Base-by-base conservation (phyloP, 108 stramenopile genomes). In the Aurantiochytrium sp. region DNA sequence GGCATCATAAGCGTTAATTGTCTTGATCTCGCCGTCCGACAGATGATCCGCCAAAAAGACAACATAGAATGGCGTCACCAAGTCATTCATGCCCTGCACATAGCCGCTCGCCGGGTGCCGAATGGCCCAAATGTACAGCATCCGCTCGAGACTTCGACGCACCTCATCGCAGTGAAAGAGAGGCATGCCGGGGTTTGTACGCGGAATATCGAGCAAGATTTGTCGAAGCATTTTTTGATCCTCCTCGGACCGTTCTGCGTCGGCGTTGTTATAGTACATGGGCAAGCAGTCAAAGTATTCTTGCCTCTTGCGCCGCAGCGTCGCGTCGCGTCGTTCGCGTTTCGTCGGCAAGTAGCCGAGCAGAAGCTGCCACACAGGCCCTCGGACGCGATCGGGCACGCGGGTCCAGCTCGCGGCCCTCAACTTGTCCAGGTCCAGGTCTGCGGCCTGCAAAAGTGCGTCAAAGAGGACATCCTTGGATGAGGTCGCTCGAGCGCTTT, bases 41-140 rank as follows among this genome's bases (percentile, higher is more conserved):
- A 96, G 95, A 76, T 96, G 94, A 35, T 95, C 95, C 2, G 93
- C 92, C 58, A 98, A 91, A 91, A 98, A 97, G 5, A 98, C 98
- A 8, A 94, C 92, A 91, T 97, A 93, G 55, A 99, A 89, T 8
- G 98, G 97, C 42, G 97, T 97, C 6, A 97, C 95, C 88, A 99
- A 89, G 91, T 99, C 99, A 90, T 98, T 98, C 83, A 99, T 98
- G 5, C 99, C 98, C 91, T 98, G 98, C 25, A 99, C 99, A 90
- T 99, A 99, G 44, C 95, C 94, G 69, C 93, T 93, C 4, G 98
- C 98, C 14, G 99, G 99, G 64, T 95, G 94, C 49, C 98, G 92
- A 94, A 97, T 95, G 87, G 97, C 97, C 97, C 97, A 99, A 83
- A 98, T 95, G 93, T 98, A 99, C 25, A 99, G 93, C 25, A 99